A percentile compares a stretch with the other conserved stretches of the same genome.
Evolutionary conservation across 2,329 filamentous ascomycete species (phyloP).

Genomic region (Beauveria medogensis): DNA sequence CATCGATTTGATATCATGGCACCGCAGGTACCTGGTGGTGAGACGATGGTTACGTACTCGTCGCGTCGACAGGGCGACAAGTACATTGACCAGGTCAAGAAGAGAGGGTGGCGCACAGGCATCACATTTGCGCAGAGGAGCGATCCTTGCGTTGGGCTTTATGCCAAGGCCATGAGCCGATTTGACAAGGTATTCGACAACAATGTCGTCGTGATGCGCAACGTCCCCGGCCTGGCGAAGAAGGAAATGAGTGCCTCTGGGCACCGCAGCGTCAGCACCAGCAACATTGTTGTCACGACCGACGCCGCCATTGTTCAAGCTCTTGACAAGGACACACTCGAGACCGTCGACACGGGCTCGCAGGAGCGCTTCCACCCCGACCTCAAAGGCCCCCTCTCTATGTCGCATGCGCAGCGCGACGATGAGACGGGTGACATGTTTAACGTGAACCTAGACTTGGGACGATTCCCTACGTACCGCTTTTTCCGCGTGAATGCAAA

Average conservation of each 20-base stretch:
- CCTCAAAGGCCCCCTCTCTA: constrained; percentile 55
- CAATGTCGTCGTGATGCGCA: constrained; percentile 48
- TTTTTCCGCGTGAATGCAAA: constrained; percentile 52
- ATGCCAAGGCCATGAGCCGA: constrained; percentile 54
- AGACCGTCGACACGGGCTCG: constrained; percentile 50
- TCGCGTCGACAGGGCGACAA: constrained; percentile 45
- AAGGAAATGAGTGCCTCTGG: neutral
- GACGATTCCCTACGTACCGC: constrained; percentile 46
- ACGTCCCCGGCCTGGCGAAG: neutral
- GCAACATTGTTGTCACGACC: constrained; percentile 18
- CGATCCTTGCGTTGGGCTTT: constrained; percentile 61
- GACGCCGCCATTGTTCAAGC: constrained; percentile 47
- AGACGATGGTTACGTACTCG: constrained; percentile 38
- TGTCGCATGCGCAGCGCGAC: constrained; percentile 59
- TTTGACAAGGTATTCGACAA: constrained; percentile 42
- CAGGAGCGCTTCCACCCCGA: constrained; percentile 55
- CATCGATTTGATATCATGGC: constrained; percentile 58
- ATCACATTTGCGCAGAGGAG: constrained; percentile 57
- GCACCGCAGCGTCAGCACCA: constrained; percentile 21
- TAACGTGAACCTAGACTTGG: constrained; percentile 64
- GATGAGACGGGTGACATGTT: constrained; percentile 60
- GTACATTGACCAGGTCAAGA: constrained; percentile 43
- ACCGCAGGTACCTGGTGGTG: neutral
- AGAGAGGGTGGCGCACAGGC: constrained; percentile 41
- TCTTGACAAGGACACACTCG: constrained; percentile 59